These are phyloP conservation scores for Trametes versicolor DNA, from an alignment of 1,284 basidiomycete genomes.

Conservation along the genomic window DNA sequence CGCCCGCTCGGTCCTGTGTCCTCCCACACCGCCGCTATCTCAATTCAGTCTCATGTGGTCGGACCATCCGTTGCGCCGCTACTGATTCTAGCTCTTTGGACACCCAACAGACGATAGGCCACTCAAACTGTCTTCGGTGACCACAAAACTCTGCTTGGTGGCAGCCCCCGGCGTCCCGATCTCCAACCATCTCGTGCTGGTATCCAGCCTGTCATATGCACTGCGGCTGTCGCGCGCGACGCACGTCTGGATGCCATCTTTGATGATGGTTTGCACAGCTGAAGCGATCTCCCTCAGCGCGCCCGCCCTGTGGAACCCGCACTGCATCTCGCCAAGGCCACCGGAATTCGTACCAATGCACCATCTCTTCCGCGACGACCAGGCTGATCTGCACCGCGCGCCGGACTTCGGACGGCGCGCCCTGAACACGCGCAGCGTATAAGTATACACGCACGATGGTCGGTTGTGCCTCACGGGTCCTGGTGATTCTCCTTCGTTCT, in stretches of 20 bases:
- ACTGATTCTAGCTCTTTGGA: neutral
- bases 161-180: neutral
- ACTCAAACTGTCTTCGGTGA: too few relatives aligned
- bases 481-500: constrained; percentile 26
- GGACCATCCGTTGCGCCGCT: neutral
- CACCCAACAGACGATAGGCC: too few relatives aligned
- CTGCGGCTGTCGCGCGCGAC: neutral
- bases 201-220: neutral
- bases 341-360: constrained; percentile 5
- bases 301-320: constrained; percentile 5
- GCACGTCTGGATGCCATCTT: constrained; percentile 15
- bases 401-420: neutral
- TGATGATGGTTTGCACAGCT: constrained; percentile 19
- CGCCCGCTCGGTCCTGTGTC: neutral
- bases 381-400: constrained; percentile 20
- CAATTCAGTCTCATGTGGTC: neutral
- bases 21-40: constrained; percentile 7
- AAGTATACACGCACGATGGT: constrained; percentile 4
- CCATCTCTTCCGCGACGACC: constrained; percentile 14
- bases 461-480: constrained; percentile 19
- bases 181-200: neutral
- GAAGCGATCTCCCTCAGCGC: constrained; percentile 14
- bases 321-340: constrained; percentile 23
- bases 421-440: constrained; percentile 7
- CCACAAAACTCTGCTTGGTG: too few relatives aligned